A percentile compares a stretch with the other conserved stretches of the same genome.
These are phyloP conservation scores for Suhomyces ambrosiae DNA, from an alignment of 1,139 yeast genomes.

Conservation along the genomic window DNA sequence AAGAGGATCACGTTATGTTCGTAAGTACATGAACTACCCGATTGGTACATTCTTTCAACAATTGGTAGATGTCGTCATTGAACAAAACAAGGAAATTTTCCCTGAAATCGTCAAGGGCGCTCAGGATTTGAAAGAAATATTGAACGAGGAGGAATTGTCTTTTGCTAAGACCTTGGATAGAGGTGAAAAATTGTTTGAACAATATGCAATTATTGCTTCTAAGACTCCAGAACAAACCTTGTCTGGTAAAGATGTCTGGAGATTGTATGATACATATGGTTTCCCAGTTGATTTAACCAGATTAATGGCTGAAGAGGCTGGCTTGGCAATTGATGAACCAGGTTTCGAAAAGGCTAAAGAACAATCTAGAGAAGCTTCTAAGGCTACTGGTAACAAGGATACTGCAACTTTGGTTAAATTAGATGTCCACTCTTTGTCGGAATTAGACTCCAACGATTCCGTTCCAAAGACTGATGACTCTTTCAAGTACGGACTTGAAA, in stretches of 20 bases:
- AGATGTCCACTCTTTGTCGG: constrained; percentile 86
- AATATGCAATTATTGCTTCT: constrained; percentile 82
- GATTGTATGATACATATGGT: constrained; percentile 98
- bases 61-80: constrained; percentile 90
- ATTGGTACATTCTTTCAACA: constrained; percentile 91
- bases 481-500: constrained; percentile 68
- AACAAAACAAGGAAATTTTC: constrained; percentile 83
- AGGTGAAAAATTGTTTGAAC: constrained; percentile 95
- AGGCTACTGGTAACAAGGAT: constrained; percentile 71
- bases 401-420: constrained; percentile 69
- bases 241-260: constrained; percentile 96
- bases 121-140: constrained; percentile 79
- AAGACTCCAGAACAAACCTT: constrained; percentile 74
- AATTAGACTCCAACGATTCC: constrained; percentile 55
- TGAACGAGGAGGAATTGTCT: constrained; percentile 93
- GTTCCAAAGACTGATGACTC: constrained; percentile 84
- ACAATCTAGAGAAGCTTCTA: constrained; percentile 92
- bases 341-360: constrained; percentile 89
- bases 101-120: constrained; percentile 83
- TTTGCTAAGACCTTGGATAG: constrained; percentile 95
- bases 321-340: constrained; percentile 86
- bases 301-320: constrained; percentile 98
- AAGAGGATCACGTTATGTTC: constrained; percentile 96
- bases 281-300: constrained; percentile 98
- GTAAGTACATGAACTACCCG: constrained; percentile 94